These are phyloP conservation scores for Myochromella boudieri DNA, from an alignment of 768 basidiomycete genomes.

Conservation along the genomic window DNA sequence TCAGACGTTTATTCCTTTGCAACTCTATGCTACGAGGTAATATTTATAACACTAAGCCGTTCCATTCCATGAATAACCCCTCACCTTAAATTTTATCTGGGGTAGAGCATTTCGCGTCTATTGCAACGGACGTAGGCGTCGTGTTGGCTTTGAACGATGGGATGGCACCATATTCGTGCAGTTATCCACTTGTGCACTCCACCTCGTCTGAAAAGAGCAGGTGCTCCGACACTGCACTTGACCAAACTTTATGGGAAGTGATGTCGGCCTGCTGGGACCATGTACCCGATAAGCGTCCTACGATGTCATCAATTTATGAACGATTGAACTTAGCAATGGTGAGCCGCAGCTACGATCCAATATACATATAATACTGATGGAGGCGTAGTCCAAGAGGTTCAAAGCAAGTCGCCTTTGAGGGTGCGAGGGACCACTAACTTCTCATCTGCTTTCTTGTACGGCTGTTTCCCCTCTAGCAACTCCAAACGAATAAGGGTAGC, in stretches of 20 bases:
- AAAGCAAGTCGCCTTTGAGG: too few species aligned
- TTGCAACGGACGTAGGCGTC: conserved; percentile 1
- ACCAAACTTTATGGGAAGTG: conserved; percentile 8
- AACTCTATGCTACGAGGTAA: too few species aligned
- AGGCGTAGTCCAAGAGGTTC: too few species aligned
- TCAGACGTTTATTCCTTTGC: conserved; percentile 5
- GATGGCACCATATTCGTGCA: not conserved
- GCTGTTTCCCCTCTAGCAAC: too few species aligned
- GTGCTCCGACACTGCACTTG: not conserved
- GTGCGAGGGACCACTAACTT: too few species aligned
- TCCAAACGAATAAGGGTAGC: too few species aligned
- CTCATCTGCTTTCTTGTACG: too few species aligned
- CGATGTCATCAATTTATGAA: not conserved
- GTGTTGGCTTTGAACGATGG: conserved; percentile 2
- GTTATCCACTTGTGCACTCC: too few species aligned
- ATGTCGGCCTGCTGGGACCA: conserved; percentile 5
- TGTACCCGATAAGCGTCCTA: conserved; percentile 1
- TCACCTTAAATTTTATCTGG: conserved; percentile 1
- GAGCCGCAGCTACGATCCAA: too few species aligned
- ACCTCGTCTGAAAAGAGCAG: too few species aligned
- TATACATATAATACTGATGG: too few species aligned
- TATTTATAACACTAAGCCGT: not conserved
- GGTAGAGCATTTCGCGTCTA: not conserved
- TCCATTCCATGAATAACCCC: not conserved
- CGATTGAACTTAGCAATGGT: not conserved